Percentiles rank a stretch among this genome's conserved stretches.
phyloP scores from a whole-genome alignment of 2,329 filamentous ascomycete species.

The Fusarium abutilonis region DNA sequence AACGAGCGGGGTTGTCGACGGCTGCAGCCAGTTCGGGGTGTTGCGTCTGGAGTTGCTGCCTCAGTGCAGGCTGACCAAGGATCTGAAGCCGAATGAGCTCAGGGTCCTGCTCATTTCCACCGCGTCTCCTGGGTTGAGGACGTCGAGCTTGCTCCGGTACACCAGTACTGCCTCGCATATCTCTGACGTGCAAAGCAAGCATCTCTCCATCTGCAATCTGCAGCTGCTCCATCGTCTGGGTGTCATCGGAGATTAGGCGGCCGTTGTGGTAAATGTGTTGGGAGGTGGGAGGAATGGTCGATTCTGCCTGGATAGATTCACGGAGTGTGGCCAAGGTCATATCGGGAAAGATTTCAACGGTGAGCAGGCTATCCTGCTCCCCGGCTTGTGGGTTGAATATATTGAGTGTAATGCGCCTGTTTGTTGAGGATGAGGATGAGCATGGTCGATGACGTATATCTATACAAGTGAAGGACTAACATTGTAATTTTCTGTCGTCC shows the following conservation, averaged over 20 bases:
- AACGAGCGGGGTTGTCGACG: constrained; percentile 78
- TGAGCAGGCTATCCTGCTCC: constrained; percentile 78
- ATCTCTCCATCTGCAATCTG: constrained; percentile 90
- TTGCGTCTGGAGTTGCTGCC: constrained; percentile 74
- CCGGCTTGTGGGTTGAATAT: constrained; percentile 78
- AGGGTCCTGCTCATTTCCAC: constrained; percentile 66
- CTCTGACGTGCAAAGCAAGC: constrained; percentile 83
- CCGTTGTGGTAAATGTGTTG: constrained; percentile 95
- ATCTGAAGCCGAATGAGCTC: constrained; percentile 87
- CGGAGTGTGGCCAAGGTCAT: constrained; percentile 88
- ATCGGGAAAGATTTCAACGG: constrained; percentile 81
- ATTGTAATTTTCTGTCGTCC: constrained; percentile 28
- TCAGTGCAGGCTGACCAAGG: constrained; percentile 78
- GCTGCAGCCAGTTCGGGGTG: constrained; percentile 81
- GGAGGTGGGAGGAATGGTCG: constrained; percentile 72
- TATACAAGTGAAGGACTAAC: constrained; percentile 27
- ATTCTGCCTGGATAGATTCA: constrained; percentile 87
- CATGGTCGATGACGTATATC: constrained; percentile 21
- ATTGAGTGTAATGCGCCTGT: constrained; percentile 87
- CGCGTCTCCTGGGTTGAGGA: constrained; percentile 47
- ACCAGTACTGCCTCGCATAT: constrained; percentile 62
- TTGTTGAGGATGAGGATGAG: constrained; percentile 37
- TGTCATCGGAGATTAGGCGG: constrained; percentile 77
- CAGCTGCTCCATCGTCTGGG: constrained; percentile 82
- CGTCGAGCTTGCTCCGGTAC: constrained; percentile 52